These are phyloP conservation scores for Debaryomyces udenii DNA, from an alignment of 1,139 yeast species.

Conservation along the genomic window DNA sequence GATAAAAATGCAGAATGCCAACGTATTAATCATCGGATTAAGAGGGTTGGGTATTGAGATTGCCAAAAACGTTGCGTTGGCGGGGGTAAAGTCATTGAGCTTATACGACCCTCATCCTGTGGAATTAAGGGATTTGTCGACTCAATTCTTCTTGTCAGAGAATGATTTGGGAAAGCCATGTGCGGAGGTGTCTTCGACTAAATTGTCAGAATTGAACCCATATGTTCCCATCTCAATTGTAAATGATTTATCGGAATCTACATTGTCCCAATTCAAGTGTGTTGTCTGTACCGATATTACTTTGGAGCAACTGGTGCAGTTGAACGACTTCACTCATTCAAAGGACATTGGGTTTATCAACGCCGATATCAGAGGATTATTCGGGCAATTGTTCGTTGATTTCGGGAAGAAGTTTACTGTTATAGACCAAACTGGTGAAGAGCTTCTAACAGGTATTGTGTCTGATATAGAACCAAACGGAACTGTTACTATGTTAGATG, in stretches of 20 bases:
- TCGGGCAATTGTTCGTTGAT: conserved; percentile 89
- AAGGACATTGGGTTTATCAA: conserved; percentile 77
- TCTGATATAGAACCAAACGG: conserved; percentile 90
- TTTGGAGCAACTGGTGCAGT: conserved; percentile 71
- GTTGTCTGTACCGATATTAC: conserved; percentile 80
- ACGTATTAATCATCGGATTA: conserved; percentile 83
- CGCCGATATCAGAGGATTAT: conserved; percentile 83
- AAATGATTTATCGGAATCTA: conserved; percentile 50
- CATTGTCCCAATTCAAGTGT: conserved; percentile 68
- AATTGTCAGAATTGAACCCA: conserved; percentile 78
- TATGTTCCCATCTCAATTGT: conserved; percentile 87
- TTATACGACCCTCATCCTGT: conserved; percentile 81
- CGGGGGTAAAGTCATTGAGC: conserved; percentile 94
- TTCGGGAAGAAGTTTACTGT: conserved; percentile 82
- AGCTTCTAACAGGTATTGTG: conserved; percentile 82
- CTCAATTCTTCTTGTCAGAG: conserved; percentile 82
- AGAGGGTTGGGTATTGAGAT: conserved; percentile 94
- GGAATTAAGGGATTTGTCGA: conserved; percentile 70
- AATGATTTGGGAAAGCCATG: conserved; percentile 77
- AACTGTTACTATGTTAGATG: conserved; percentile 89
- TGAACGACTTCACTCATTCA: conserved; percentile 76
- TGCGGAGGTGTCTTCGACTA: conserved; percentile 67
- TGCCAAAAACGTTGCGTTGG: conserved; percentile 93
- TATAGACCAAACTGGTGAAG: conserved; percentile 89
- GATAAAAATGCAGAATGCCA: conserved; percentile 94